A percentile compares a stretch with the other conserved stretches of the same genome.
Conservation (phyloP, 768 basidiomycete genomes). For the Hypholoma sublateritium region DNA sequence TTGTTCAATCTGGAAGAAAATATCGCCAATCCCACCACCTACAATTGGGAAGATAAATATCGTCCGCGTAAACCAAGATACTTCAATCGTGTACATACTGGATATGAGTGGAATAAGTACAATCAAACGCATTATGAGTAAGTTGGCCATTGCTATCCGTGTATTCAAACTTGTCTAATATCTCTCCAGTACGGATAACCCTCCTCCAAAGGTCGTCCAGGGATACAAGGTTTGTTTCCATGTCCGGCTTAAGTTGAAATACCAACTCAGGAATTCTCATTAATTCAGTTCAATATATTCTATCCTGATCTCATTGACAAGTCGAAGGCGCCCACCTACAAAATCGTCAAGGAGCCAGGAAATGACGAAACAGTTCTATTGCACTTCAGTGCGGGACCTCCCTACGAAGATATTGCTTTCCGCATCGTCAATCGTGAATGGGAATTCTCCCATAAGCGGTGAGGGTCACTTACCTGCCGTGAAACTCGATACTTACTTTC, state of each 20-base stretch:
- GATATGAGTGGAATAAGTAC: conserved; percentile 99
- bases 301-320: conserved; percentile 99
- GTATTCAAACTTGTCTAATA: conserved; percentile 17
- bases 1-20: conserved; percentile 93
- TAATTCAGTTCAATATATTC: conserved; percentile 98
- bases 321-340: conserved; percentile 94
- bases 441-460: conserved; percentile 98
- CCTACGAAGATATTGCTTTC: conserved; percentile 99
- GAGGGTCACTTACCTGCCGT: conserved; percentile 30
- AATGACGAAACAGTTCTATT: conserved; percentile 94
- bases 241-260: not conserved
- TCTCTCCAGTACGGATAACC: conserved; percentile 83
- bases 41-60: conserved; percentile 99
- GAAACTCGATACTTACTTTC: not conserved
- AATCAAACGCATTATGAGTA: conserved; percentile 99
- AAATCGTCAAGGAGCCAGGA: conserved; percentile 89
- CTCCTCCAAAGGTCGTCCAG: conserved; percentile 98
- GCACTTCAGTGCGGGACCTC: conserved; percentile 94
- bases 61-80: conserved; percentile 96
- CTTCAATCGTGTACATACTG: conserved; percentile 98
- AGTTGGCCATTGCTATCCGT: conserved; percentile 28
- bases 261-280: too few species aligned
- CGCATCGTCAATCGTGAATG: conserved; percentile 96
- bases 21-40: conserved; percentile 77
- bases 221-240: conserved; percentile 81